Evolutionary conservation across 163 green algal genomes (phyloP), one percentile per base, ranked within the genome.

Genomic region (Prototheca cutis): DNA sequence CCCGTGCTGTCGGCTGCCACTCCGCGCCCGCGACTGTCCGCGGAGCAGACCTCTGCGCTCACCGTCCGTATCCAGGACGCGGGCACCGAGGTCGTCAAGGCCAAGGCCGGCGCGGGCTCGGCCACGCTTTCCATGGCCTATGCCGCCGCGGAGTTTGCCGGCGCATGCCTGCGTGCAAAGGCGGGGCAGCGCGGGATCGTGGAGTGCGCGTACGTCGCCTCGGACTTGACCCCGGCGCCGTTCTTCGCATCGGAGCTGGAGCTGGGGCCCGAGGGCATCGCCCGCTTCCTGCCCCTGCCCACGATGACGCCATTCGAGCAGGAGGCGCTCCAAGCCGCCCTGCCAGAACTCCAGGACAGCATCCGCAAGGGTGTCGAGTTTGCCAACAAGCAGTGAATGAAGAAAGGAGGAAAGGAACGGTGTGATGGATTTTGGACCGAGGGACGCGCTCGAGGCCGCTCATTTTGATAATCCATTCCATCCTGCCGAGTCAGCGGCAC

Each of bases 361-460:
- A 97, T 98, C 40, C 39, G 86, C 23, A 97, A 98, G 81, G 91
- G 91, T 6, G 54, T 95, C 4, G 79, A 94, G 39, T 98, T 97
- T 80, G 88, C 77, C n/a, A n/a, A n/a, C n/a, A n/a, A n/a, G n/a
- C n/a, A n/a, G n/a, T n/a, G n/a, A n/a, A n/a, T n/a, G n/a, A n/a
- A n/a, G n/a, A n/a, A n/a, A n/a, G n/a, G n/a, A n/a, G n/a, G n/a
- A n/a, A n/a, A n/a, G n/a, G n/a, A n/a, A n/a, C n/a, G n/a, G n/a
- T n/a, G n/a, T n/a, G n/a, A n/a, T n/a, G n/a, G n/a, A n/a, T n/a
- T n/a, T n/a, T n/a, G n/a, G n/a, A n/a, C n/a, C n/a, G n/a, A n/a
- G n/a, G n/a, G n/a, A n/a, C n/a, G n/a, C n/a, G n/a, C n/a, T n/a
- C n/a, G n/a, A n/a, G n/a, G n/a, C n/a, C n/a, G n/a, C n/a, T n/a